A percentile compares a stretch with the other conserved stretches of the same genome.
phyloP scores from a whole-genome alignment of 805 yeast genomes.

The Suhomyces emberorum region DNA sequence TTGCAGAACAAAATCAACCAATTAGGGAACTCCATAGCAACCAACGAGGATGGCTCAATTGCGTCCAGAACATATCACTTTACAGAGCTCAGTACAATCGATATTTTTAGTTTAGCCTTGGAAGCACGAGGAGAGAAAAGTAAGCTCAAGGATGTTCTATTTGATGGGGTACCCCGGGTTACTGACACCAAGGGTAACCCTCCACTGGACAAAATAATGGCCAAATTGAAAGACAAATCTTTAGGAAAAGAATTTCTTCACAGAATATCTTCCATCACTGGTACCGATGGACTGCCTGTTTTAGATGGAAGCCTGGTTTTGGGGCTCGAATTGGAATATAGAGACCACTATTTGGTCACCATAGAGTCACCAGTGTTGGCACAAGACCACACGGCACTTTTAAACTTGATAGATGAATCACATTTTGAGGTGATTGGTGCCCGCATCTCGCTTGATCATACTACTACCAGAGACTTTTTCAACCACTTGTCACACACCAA shows the following conservation, averaged over 20 bases:
- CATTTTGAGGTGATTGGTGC: constrained; percentile 29
- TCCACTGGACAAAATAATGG: background rate
- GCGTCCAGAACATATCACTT: constrained; percentile 27
- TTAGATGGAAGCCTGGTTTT: no score
- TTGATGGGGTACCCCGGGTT: background rate
- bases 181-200: background rate
- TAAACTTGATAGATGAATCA: constrained; percentile 19
- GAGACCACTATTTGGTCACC: constrained; percentile 24
- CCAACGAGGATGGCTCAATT: constrained; percentile 7
- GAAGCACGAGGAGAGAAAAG: background rate
- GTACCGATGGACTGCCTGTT: constrained; percentile 21
- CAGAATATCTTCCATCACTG: background rate
- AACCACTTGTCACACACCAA: background rate
- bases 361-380: constrained; percentile 27
- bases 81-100: constrained; percentile 26
- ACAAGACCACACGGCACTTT: constrained; percentile 21
- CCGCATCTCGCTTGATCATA: constrained; percentile 16
- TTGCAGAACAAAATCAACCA: constrained; percentile 11
- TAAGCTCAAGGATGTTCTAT: background rate
- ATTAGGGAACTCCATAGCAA: constrained; percentile 9
- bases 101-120: constrained; percentile 28
- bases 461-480: constrained; percentile 14
- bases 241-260: no score
- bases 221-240: background rate
- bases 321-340: constrained; percentile 30